phyloP scores from a whole-genome alignment of 169 alveolate genomes.

The Fabrea salina region DNA sequence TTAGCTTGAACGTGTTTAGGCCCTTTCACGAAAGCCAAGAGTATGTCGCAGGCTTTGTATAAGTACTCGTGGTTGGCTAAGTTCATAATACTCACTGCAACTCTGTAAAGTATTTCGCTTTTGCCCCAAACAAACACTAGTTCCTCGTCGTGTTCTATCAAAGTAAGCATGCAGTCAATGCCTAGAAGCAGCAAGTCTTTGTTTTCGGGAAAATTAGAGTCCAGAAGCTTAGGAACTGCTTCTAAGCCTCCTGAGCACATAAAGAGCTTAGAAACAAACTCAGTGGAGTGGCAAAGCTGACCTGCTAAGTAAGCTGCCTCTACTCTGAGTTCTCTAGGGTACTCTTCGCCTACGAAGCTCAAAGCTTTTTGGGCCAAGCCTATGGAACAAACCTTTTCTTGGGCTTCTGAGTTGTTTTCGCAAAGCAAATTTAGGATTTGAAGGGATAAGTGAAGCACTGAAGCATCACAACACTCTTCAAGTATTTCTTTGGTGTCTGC shows the following conservation, averaged over 20 bases:
- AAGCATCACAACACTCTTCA: background rate
- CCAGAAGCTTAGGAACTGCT: constrained; percentile 11
- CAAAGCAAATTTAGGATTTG: constrained; percentile 16
- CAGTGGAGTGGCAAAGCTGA: background rate
- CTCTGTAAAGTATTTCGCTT: background rate
- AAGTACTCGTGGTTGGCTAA: background rate
- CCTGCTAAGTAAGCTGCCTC: constrained; percentile 28
- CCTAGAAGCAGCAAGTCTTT: constrained; percentile 11
- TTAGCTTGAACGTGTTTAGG: background rate
- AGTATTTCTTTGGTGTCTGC: constrained; percentile 14
- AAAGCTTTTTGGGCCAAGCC: background rate
- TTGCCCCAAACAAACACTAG: background rate
- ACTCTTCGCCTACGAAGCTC: background rate
- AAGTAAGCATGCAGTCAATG: constrained; percentile 3
- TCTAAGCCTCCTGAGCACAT: constrained; percentile 23
- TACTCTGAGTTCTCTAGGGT: constrained; percentile 20
- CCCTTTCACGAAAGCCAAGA: background rate
- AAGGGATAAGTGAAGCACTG: background rate
- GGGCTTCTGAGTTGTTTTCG: background rate
- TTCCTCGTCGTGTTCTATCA: background rate
- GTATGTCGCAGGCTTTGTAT: constrained; percentile 4
- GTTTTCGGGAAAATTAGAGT: constrained; percentile 20
- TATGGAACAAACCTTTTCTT: background rate
- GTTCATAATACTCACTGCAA: constrained; percentile 2
- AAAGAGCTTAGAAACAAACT: background rate